phyloP scores from a whole-genome alignment of 1,284 basidiomycete genomes.

The Austroboletus niveus region DNA sequence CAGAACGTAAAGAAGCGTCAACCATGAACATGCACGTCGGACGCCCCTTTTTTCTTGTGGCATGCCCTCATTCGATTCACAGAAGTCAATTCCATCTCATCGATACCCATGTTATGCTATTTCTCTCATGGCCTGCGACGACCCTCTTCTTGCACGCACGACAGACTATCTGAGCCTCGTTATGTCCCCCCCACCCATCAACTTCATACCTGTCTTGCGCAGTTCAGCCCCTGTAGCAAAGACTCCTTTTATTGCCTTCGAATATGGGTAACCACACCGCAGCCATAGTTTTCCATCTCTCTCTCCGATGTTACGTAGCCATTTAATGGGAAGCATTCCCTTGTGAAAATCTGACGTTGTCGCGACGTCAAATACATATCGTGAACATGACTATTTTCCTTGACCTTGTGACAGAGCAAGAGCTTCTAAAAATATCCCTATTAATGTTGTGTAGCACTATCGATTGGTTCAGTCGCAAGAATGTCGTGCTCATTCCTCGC shows the following conservation, averaged over 20 bases:
- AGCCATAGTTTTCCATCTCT: slow-evolving; percentile 14
- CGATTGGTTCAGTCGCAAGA: slow-evolving; percentile 1
- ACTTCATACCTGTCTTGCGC: slow-evolving; percentile 22
- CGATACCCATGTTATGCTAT: slow-evolving; percentile 37
- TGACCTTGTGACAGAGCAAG: too few species aligned
- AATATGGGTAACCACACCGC: slow-evolving; percentile 15
- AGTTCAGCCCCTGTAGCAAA: slow-evolving; percentile 15
- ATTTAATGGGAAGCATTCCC: slow-evolving; percentile 37
- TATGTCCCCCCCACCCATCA: slow-evolving; percentile 27
- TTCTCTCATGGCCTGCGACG: slow-evolving; percentile 35
- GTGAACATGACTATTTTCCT: too few species aligned
- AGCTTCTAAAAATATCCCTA: neutral
- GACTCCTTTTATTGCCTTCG: slow-evolving; percentile 16
- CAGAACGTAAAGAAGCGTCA: slow-evolving; percentile 93
- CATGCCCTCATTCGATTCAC: slow-evolving; percentile 21
- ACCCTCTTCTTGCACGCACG: slow-evolving; percentile 32
- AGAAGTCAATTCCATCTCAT: slow-evolving; percentile 13
- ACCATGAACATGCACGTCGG: slow-evolving; percentile 43
- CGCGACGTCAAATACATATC: slow-evolving; percentile 9
- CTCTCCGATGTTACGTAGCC: slow-evolving; percentile 19
- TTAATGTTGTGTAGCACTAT: slow-evolving; percentile 2
- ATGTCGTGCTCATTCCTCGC: slow-evolving; percentile 26
- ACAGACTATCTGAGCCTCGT: slow-evolving; percentile 35
- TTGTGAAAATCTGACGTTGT: slow-evolving; percentile 24
- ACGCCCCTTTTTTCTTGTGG: slow-evolving; percentile 8